Percentiles rank a stretch among this genome's conserved stretches.
Conservation (phyloP, 805 yeast genomes). For the Hanseniaspora meyeri region DNA sequence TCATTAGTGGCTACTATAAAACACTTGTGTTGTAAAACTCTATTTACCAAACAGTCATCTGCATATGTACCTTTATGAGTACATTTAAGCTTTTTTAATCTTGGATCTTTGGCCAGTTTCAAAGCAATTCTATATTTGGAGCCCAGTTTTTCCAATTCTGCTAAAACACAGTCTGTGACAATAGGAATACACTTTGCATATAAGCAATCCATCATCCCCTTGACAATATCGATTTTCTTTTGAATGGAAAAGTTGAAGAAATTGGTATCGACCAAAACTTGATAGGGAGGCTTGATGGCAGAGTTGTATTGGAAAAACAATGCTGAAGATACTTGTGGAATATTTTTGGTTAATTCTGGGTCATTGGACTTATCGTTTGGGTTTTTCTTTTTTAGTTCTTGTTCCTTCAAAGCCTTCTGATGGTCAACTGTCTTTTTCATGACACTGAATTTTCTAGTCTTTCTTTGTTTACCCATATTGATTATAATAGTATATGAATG, state of each 20-base stretch:
- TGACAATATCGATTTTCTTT: constrained; percentile 85
- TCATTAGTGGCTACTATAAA: constrained; percentile 95
- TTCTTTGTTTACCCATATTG: constrained; percentile 88
- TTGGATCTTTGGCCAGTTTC: constrained; percentile 83
- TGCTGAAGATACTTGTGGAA: constrained; percentile 93
- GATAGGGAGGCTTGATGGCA: constrained; percentile 96
- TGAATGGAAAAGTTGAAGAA: constrained; percentile 93
- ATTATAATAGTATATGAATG: not conserved
- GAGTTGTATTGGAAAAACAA: constrained; percentile 87
- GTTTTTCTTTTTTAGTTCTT: constrained; percentile 29
- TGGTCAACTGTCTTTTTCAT: constrained; percentile 68
- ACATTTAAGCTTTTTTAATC: constrained; percentile 76
- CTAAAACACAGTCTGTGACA: constrained; percentile 95
- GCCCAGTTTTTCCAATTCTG: constrained; percentile 91
- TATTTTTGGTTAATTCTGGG: constrained; percentile 58
- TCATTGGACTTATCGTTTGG: constrained; percentile 38
- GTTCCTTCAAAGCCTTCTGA: constrained; percentile 48
- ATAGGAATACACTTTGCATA: constrained; percentile 92
- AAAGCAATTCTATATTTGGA: constrained; percentile 90
- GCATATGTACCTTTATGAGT: constrained; percentile 95
- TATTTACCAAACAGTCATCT: constrained; percentile 87
- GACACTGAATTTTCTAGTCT: constrained; percentile 91
- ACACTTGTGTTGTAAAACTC: constrained; percentile 93
- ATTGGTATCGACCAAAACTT: constrained; percentile 89
- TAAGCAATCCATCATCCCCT: constrained; percentile 92